Percentiles rank a stretch among this genome's conserved stretches.
Conservation (phyloP, 805 yeast species). For the Metschnikowia picachoensis region DNA sequence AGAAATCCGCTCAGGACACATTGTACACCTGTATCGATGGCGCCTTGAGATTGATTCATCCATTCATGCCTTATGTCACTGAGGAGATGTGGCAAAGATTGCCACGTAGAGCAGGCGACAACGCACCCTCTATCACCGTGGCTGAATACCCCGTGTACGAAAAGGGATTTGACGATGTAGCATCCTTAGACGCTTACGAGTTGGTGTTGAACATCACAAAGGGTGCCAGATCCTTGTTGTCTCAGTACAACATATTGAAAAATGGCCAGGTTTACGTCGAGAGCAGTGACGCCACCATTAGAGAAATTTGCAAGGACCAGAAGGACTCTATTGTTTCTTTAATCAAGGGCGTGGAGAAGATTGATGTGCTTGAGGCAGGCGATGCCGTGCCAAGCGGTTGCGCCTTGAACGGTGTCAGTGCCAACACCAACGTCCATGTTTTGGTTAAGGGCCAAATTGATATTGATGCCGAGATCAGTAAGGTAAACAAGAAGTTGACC, state of each 20-base stretch:
- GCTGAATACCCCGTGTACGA: constrained; percentile 75
- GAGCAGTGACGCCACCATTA: constrained; percentile 46
- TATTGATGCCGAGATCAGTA: constrained; percentile 82
- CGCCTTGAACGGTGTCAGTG: constrained; percentile 76
- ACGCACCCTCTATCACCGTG: constrained; percentile 65
- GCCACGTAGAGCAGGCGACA: constrained; percentile 78
- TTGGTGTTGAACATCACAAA: constrained; percentile 82
- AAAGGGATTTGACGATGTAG: constrained; percentile 55
- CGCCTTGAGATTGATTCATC: constrained; percentile 89
- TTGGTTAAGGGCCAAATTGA: constrained; percentile 94
- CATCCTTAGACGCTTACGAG: constrained; percentile 74
- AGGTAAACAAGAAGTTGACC: constrained; percentile 72
- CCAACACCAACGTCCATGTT: constrained; percentile 80
- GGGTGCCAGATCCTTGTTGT: constrained; percentile 84
- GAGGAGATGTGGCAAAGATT: constrained; percentile 99
- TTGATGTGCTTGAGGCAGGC: constrained; percentile 55
- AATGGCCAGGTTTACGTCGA: constrained; percentile 85
- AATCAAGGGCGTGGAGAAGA: constrained; percentile 82
- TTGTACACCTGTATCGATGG: constrained; percentile 89
- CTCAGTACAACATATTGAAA: constrained; percentile 86
- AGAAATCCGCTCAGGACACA: constrained; percentile 89
- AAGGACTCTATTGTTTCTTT: constrained; percentile 84
- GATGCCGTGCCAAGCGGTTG: constrained; percentile 81
- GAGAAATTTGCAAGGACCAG: constrained; percentile 60
- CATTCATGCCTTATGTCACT: constrained; percentile 96